Evolutionary conservation across 306 rosid genomes (phyloP), one percentile per base, ranked within the genome.

Genomic region (Arachis stenosperma): DNA sequence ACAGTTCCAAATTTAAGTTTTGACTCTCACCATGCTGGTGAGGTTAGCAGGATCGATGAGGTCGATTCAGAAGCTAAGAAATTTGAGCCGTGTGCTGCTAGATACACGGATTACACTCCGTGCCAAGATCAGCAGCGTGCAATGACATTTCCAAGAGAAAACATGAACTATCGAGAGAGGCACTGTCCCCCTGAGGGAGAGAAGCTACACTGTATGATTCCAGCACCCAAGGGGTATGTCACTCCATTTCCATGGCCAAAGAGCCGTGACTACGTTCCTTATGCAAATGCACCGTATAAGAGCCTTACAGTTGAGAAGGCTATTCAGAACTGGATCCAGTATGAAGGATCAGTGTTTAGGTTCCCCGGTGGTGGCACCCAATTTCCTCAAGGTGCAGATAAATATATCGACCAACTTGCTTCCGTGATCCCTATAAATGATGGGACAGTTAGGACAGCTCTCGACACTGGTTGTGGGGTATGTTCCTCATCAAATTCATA

Each of bases 401-500:
- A 89, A 74, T 94, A 94, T 81, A 94, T 94, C 74, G 97, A 94
- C 65, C 91, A 94, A 68, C 82, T 94, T 61, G 90, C 94, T 52
- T 86, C 98, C 71, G 97, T 94, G 61, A 88, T 94, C 79, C 98
- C 98, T n/a, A 88, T 94, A n/a, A 70, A 82, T 67, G 69, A 94
- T 70, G 98, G 98, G 56, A 88, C 89, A 4, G 97, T 91, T 71
- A 88, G 98, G 78, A 94, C 97, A 44, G 98, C 98, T 2, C 74
- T 94, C 22, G 98, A 94, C 81, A 94, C 98, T 77, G 98, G 98
- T 57, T 94, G 98, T n/a, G 98, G 98, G 96, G 98, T 94, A 89
- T 69, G 94, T 57, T 46, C 67, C 58, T 55, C 41, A 37, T 54
- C 61, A 58, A n/a, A 59, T 75, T 62, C 61, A 39, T 14, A 40